phyloP scores from a whole-genome alignment of 306 rosid species.

The Clitoria ternatea region DNA sequence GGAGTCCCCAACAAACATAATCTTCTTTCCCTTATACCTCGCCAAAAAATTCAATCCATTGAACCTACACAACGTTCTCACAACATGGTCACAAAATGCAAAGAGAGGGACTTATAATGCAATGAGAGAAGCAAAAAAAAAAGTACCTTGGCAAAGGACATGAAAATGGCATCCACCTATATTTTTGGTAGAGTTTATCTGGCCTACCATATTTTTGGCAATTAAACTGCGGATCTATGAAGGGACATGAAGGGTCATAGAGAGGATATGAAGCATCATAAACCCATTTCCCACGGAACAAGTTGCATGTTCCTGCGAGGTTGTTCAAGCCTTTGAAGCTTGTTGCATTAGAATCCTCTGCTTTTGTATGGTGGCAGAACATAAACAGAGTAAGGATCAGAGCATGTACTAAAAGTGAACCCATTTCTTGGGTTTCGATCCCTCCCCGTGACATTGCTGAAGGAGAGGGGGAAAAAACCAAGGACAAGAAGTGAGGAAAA shows the following conservation, averaged over 20 bases:
- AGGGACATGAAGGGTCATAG: conserved; percentile 74
- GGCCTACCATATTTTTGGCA: conserved; percentile 79
- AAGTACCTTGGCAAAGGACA: conserved; percentile 70
- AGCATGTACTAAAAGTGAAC: conserved; percentile 11
- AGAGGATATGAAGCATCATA: conserved; percentile 74
- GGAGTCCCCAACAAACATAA: conserved; percentile 95
- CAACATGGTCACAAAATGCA: background rate
- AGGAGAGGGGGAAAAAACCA: conserved; percentile 29
- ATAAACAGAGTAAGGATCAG: conserved; percentile 46
- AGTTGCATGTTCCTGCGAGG: conserved; percentile 52
- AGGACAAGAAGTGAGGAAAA: conserved; percentile 32
- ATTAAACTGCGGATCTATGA: conserved; percentile 86
- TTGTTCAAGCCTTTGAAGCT: background rate
- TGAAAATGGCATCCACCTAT: conserved; percentile 74
- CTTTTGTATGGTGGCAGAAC: conserved; percentile 43
- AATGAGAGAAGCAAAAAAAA: background rate
- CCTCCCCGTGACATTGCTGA: conserved; percentile 1
- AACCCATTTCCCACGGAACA: conserved; percentile 67
- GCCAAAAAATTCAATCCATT: conserved; percentile 61
- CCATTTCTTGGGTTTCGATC: conserved; percentile 70
- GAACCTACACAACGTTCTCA: conserved; percentile 44
- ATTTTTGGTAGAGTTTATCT: conserved; percentile 63
- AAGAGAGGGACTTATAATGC: background rate
- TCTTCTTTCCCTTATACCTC: conserved; percentile 83
- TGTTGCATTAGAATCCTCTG: conserved; percentile 28